These are phyloP conservation scores for Hyaloperonospora arabidopsidis DNA, from an alignment of 352 stramenopile genomes.

Conservation along the genomic window DNA sequence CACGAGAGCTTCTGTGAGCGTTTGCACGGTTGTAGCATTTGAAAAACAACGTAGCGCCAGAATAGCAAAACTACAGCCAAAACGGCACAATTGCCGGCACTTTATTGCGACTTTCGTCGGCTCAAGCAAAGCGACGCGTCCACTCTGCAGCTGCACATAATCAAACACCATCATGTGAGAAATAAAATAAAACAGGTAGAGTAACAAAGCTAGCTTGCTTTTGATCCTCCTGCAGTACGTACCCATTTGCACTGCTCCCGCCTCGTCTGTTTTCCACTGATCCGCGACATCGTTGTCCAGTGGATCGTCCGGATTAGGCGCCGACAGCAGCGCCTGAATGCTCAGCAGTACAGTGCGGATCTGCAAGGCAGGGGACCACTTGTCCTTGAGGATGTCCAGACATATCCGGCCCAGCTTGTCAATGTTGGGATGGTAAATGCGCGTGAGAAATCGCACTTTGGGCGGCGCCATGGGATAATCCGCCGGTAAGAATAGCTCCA, in stretches of 20 bases:
- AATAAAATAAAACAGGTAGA: conserved; percentile 1
- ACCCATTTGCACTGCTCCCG: conserved; percentile 83
- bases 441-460: conserved; percentile 96
- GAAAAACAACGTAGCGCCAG: conserved; percentile 1
- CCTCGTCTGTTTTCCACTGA: conserved; percentile 95
- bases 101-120: conserved; percentile 13
- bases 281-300: conserved; percentile 96
- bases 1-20: not conserved
- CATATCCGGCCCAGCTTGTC: conserved; percentile 97
- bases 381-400: conserved; percentile 98
- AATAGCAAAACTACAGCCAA: conserved; percentile 25
- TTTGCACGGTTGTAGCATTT: not conserved
- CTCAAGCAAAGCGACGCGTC: conserved; percentile 61
- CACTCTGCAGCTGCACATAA: conserved; percentile 45
- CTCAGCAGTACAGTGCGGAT: conserved; percentile 96
- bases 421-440: conserved; percentile 99
- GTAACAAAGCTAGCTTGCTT: not conserved
- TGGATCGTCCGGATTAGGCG: conserved; percentile 95
- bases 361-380: conserved; percentile 97
- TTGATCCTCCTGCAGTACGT: conserved; percentile 1
- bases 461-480: conserved; percentile 97
- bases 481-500: conserved; percentile 95
- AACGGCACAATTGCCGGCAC: conserved; percentile 1
- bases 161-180: conserved; percentile 4
- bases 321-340: conserved; percentile 94